These are phyloP conservation scores for Venturia effusa DNA, from an alignment of 2,329 filamentous ascomycete genomes.

Conservation along the genomic window DNA sequence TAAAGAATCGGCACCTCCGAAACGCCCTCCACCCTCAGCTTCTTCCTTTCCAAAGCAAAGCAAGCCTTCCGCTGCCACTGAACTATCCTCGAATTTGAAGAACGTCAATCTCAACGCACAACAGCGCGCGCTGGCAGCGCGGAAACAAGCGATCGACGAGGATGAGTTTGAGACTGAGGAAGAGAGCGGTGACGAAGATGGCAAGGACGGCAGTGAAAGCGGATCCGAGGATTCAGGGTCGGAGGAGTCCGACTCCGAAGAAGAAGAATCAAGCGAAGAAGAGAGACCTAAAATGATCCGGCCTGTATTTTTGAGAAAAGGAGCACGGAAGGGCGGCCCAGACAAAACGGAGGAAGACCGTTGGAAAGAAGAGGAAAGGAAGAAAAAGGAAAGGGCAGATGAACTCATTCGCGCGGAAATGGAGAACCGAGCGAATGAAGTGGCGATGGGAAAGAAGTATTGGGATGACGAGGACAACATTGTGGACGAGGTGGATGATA, in stretches of 20 bases:
- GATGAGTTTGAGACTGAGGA: conserved; percentile 51
- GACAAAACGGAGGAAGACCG: conserved; percentile 28
- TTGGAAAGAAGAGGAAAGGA: conserved; percentile 40
- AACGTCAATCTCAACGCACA: conserved; percentile 28
- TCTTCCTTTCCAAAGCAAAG: conserved; percentile 36
- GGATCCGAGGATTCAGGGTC: conserved; percentile 18
- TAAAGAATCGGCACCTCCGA: conserved; percentile 19
- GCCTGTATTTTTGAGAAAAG: conserved; percentile 58
- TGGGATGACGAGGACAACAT: conserved; percentile 66
- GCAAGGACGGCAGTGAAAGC: neutral
- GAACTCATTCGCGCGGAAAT: conserved; percentile 82
- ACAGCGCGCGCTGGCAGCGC: conserved; percentile 21
- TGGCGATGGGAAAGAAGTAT: conserved; percentile 65
- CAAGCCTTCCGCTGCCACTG: conserved; percentile 23
- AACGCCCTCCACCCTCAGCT: conserved; percentile 26
- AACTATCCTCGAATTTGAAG: conserved; percentile 30
- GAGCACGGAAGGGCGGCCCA: conserved; percentile 33
- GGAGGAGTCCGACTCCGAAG: conserved; percentile 30
- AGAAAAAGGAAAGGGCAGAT: conserved; percentile 61
- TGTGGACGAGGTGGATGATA: conserved; percentile 75
- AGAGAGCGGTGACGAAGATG: conserved; percentile 23
- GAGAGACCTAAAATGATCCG: conserved; percentile 47
- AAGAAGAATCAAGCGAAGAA: conserved; percentile 34
- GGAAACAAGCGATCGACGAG: conserved; percentile 32
- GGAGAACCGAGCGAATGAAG: conserved; percentile 65